These are phyloP conservation scores for Clarkia xantiana DNA, from an alignment of 345 rosid species.

Conservation along the genomic window DNA sequence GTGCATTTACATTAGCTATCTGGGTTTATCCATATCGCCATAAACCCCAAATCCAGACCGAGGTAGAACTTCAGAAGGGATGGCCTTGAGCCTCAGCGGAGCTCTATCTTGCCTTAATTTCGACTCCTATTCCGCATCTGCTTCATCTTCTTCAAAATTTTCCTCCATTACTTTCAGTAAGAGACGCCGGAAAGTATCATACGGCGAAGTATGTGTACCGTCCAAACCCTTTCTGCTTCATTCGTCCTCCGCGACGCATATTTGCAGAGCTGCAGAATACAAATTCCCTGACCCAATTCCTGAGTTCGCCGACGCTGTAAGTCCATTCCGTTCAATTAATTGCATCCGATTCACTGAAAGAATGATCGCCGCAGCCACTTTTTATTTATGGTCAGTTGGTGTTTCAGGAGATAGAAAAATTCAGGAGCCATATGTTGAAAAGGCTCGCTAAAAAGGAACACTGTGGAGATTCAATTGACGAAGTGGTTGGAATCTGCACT, in stretches of 20 bases:
- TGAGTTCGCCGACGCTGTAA: slow-evolving; percentile 71
- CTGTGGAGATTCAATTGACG: slow-evolving; percentile 52
- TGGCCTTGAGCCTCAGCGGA: no score
- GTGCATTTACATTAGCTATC: no score
- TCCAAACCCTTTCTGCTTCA: neutral
- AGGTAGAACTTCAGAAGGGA: no score
- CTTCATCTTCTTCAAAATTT: slow-evolving; percentile 4
- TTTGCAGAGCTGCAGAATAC: slow-evolving; percentile 63
- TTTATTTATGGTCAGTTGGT: neutral
- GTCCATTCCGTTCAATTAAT: slow-evolving; percentile 5
- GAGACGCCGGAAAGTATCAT: neutral
- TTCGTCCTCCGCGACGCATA: slow-evolving; percentile 1
- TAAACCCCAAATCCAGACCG: no score
- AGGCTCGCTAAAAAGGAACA: slow-evolving; percentile 57
- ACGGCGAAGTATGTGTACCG: neutral
- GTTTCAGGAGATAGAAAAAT: slow-evolving; percentile 71
- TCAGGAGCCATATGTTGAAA: slow-evolving; percentile 39
- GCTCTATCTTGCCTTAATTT: slow-evolving; percentile 8
- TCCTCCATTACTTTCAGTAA: neutral
- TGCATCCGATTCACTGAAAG: neutral
- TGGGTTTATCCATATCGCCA: no score
- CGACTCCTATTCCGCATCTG: slow-evolving; percentile 4
- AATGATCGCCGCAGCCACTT: neutral
- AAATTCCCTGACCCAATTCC: slow-evolving; percentile 84
- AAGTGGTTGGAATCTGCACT: slow-evolving; percentile 62